A percentile compares a stretch with the other conserved stretches of the same genome.
Evolutionary conservation across 345 rosid species (phyloP).

Genomic region (Brassica nigra): DNA sequence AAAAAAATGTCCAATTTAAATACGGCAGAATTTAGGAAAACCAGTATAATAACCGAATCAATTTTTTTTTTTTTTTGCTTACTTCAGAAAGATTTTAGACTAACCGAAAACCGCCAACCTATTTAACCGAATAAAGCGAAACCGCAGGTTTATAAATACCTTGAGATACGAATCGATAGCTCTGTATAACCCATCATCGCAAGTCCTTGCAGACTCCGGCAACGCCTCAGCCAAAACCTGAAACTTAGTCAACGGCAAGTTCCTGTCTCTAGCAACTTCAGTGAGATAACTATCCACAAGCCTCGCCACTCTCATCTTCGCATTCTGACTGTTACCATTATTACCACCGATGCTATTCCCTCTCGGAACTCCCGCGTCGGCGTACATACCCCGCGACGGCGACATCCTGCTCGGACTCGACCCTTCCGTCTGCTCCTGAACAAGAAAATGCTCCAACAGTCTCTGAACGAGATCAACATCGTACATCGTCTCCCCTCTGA

Average conservation of each 20-base stretch:
- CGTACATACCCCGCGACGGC: neutral
- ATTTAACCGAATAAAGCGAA: neutral
- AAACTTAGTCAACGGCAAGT: neutral
- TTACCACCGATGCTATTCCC: neutral
- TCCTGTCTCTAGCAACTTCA: neutral
- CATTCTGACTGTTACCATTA: neutral
- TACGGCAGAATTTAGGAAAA: neutral
- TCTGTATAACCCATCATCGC: neutral
- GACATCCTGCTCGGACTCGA: neutral
- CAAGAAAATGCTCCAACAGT: neutral
- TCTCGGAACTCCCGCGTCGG: neutral
- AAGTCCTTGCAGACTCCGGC: neutral
- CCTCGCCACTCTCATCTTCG: conserved; percentile 2
- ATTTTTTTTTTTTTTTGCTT: no score
- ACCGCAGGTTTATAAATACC: neutral
- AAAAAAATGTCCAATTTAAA: no score
- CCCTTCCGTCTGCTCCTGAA: neutral
- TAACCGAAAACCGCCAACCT: neutral
- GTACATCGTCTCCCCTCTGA: neutral
- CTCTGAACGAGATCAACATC: neutral
- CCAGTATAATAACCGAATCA: neutral
- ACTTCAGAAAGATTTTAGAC: no score
- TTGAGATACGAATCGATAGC: neutral
- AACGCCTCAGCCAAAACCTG: conserved; percentile 1
- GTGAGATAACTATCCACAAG: neutral